Percentiles rank a stretch among this genome's conserved stretches.
Conservation (phyloP, 495 filamentous ascomycete genomes). For the Aspergillus ellipticus region DNA sequence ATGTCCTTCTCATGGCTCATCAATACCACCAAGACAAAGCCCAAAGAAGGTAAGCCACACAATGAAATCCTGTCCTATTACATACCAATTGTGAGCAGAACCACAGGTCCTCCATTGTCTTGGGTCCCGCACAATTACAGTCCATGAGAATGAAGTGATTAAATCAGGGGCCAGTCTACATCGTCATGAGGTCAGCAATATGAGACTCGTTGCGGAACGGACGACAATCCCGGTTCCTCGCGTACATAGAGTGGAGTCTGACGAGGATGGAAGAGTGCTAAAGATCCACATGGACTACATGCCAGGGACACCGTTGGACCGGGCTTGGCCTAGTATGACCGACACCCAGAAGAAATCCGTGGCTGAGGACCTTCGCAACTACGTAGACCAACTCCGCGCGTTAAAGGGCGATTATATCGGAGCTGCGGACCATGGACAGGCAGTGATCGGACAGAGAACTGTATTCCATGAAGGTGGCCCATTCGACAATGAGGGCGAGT, state of each 20-base stretch:
- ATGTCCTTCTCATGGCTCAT: too few relatives aligned
- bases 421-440: neutral
- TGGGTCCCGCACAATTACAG: neutral
- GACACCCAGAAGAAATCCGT: neutral
- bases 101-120: neutral
- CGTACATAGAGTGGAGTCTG: constrained; percentile 5
- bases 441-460: neutral
- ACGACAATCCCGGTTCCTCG: constrained; percentile 6
- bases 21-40: too few relatives aligned
- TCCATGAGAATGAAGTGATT: neutral
- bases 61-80: too few relatives aligned
- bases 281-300: neutral
- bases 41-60: too few relatives aligned
- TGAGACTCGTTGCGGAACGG: constrained; percentile 1
- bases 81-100: too few relatives aligned
- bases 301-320: neutral
- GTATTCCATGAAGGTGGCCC: neutral
- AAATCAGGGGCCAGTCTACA: neutral
- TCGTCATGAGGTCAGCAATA: neutral
- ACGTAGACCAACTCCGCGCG: neutral
- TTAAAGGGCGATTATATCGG: neutral
- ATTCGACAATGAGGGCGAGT: neutral
- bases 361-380: neutral
- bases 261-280: neutral
- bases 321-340: neutral